Evolutionary conservation across 2,329 filamentous ascomycete genomes (phyloP).

Genomic region (Fusarium sp.): DNA sequence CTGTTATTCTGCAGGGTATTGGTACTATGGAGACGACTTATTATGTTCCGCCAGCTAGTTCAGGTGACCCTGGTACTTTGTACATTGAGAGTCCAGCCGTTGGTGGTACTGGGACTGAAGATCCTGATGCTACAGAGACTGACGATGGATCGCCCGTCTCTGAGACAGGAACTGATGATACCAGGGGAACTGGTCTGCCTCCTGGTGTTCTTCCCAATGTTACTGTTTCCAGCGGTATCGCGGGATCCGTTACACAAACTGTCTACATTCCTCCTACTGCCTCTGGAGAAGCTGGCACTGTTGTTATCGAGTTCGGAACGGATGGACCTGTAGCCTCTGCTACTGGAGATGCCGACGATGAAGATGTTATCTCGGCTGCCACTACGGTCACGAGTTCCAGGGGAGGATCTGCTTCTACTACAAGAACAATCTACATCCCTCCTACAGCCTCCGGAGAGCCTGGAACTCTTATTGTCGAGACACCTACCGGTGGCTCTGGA

Average conservation of each 20-base stretch:
- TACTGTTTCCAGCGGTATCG: neutral
- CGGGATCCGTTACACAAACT: neutral
- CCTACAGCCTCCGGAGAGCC: neutral
- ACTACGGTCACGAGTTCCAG: neutral
- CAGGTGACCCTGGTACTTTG: neutral
- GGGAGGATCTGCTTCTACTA: too few relatives aligned
- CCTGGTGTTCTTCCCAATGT: neutral
- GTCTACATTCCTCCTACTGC: conserved; percentile 8
- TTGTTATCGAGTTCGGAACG: conserved; percentile 6
- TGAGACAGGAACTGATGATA: too few relatives aligned
- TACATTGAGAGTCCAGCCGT: neutral
- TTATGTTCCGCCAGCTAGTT: neutral
- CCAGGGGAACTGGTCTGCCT: neutral
- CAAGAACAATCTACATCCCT: neutral
- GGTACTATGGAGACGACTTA: neutral
- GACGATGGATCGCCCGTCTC: neutral
- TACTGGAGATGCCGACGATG: neutral
- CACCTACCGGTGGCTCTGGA: neutral
- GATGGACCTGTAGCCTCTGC: neutral
- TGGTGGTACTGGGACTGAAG: neutral
- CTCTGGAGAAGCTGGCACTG: conserved; percentile 3
- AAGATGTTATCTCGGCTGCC: neutral
- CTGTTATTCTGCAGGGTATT: neutral
- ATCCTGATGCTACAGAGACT: neutral
- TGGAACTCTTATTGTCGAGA: conserved; percentile 2